Evolutionary conservation across 805 yeast species (phyloP).

Genomic region (Candida koratica): DNA sequence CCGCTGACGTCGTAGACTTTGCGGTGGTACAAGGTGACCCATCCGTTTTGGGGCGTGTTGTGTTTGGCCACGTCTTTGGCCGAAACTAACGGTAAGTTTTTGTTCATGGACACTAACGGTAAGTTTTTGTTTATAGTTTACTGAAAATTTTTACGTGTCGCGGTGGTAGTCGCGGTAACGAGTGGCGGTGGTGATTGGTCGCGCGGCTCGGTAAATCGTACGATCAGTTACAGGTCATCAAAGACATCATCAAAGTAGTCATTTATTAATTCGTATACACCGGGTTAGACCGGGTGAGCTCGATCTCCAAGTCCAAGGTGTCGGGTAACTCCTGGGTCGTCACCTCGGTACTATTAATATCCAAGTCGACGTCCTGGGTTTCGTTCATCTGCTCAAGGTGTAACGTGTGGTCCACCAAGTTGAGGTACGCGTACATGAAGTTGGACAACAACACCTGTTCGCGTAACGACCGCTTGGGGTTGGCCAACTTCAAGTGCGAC

Average conservation of each 20-base stretch:
- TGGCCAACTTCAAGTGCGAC: constrained; percentile 89
- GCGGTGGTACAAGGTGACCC: constrained; percentile 78
- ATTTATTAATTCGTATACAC: constrained; percentile 1
- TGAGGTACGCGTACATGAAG: constrained; percentile 96
- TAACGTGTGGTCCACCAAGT: constrained; percentile 86
- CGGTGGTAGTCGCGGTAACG: neutral
- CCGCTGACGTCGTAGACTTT: constrained; percentile 81
- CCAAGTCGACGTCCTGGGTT: constrained; percentile 1
- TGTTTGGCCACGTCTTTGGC: constrained; percentile 51
- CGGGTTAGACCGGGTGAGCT: neutral
- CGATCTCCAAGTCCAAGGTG: constrained; percentile 8
- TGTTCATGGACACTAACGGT: constrained; percentile 13
- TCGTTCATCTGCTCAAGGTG: constrained; percentile 54
- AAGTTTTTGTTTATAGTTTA: neutral
- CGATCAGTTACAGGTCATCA: too few relatives aligned
- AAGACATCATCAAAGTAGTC: too few relatives aligned
- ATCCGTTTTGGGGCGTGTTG: constrained; percentile 52
- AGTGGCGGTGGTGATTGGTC: too few relatives aligned
- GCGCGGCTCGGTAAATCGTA: neutral
- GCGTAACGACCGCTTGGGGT: constrained; percentile 82
- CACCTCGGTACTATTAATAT: constrained; percentile 7
- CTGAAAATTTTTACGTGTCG: constrained; percentile 3
- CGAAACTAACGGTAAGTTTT: constrained; percentile 58
- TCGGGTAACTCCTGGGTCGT: constrained; percentile 9
- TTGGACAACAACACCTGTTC: constrained; percentile 92